These are phyloP conservation scores for Opeltia flavorubescens DNA, from an alignment of 495 filamentous ascomycete species.

Conservation along the genomic window DNA sequence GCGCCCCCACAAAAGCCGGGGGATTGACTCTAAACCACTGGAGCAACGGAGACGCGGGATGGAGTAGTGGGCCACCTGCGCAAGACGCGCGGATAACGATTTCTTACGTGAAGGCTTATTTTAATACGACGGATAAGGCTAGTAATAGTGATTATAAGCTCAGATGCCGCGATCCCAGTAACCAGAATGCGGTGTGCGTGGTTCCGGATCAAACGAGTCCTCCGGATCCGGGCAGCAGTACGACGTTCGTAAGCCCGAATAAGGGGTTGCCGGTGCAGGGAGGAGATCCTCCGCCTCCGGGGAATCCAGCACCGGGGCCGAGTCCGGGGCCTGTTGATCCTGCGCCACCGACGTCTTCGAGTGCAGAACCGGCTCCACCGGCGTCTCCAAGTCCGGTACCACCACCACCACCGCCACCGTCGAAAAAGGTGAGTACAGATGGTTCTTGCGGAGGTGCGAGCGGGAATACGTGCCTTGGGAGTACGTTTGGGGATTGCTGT, in stretches of 20 bases:
- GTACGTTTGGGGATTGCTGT: not conserved
- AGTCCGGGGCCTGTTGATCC: too few species aligned
- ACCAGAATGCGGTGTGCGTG: constrained; percentile 32
- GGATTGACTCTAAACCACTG: constrained; percentile 59
- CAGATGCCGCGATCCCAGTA: constrained; percentile 32
- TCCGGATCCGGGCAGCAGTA: constrained; percentile 12
- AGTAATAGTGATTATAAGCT: constrained; percentile 29
- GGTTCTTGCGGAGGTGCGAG: not conserved
- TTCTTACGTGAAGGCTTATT: constrained; percentile 62
- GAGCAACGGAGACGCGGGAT: constrained; percentile 57
- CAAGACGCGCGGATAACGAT: constrained; percentile 46
- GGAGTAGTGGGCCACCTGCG: constrained; percentile 56
- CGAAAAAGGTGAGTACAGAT: not conserved
- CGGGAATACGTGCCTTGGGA: not conserved
- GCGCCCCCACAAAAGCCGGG: constrained; percentile 41
- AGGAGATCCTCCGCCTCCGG: not conserved
- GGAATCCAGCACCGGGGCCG: not conserved
- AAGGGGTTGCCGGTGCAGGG: not conserved
- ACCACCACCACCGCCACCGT: not conserved
- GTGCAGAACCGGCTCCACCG: too few species aligned
- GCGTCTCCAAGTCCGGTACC: too few species aligned
- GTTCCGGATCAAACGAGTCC: constrained; percentile 40
- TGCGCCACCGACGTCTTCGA: too few species aligned
- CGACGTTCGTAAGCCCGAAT: not conserved
- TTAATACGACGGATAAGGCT: constrained; percentile 44